Evolutionary conservation across 2,329 filamentous ascomycete genomes (phyloP).

Genomic region (Cordyceps cateniannulata): DNA sequence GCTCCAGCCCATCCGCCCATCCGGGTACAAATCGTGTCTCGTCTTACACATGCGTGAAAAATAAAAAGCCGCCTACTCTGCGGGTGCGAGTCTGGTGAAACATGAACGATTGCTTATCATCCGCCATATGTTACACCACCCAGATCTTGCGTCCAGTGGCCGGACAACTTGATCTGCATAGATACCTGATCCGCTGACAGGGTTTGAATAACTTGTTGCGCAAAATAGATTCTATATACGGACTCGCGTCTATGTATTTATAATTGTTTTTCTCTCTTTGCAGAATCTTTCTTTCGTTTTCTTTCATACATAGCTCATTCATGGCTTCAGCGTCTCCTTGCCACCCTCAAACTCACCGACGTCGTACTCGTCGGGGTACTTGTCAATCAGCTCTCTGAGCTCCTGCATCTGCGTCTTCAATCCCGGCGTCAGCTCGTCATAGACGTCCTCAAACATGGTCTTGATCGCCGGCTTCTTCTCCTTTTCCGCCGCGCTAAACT

Average conservation of each 20-base stretch:
- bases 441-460: constrained; percentile 79
- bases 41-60: too few species aligned
- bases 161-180: not conserved
- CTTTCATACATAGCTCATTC: constrained; percentile 12
- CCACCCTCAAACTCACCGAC: constrained; percentile 69
- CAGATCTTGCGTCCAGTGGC: not conserved
- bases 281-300: not conserved
- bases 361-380: constrained; percentile 91
- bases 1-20: too few species aligned
- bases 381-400: constrained; percentile 69
- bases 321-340: constrained; percentile 50
- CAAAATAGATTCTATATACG: not conserved
- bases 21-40: too few species aligned
- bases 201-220: not conserved
- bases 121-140: too few species aligned
- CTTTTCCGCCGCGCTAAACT: constrained; percentile 77
- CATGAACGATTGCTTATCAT: too few species aligned
- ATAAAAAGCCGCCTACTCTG: too few species aligned
- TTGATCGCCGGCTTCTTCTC: constrained; percentile 70
- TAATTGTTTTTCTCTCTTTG: not conserved
- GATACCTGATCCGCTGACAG: not conserved
- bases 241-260: not conserved
- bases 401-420: constrained; percentile 63
- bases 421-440: constrained; percentile 80
- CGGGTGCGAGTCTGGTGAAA: too few species aligned